phyloP scores from a whole-genome alignment of 768 basidiomycete species.

The Lactarius sp. region DNA sequence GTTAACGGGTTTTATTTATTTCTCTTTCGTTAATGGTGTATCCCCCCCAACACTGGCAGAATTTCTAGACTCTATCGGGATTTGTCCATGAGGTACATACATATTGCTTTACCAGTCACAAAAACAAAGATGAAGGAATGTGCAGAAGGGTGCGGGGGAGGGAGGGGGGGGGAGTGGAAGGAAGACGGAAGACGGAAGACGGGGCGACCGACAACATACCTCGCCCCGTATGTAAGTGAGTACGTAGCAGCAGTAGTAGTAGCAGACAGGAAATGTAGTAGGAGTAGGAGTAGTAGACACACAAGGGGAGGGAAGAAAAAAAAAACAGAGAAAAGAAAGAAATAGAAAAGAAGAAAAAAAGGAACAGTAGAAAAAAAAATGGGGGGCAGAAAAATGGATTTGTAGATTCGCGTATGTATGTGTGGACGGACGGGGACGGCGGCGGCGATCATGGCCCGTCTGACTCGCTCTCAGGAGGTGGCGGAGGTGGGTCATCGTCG shows the following conservation, averaged over 20 bases:
- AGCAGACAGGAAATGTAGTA: not conserved
- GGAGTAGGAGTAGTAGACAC: not conserved
- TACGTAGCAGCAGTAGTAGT: slow-evolving; percentile 3
- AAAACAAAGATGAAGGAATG: not conserved
- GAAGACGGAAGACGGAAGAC: too few species aligned
- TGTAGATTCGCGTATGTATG: not conserved
- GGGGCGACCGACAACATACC: not conserved
- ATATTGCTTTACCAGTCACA: slow-evolving; percentile 13
- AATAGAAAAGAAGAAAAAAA: not conserved
- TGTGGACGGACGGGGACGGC: not conserved
- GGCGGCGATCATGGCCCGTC: too few species aligned
- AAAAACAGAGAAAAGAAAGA: not conserved
- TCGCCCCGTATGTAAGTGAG: slow-evolving; percentile 1
- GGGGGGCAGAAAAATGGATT: not conserved
- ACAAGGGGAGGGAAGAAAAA: not conserved
- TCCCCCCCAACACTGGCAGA: not conserved
- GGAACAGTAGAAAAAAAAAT: not conserved
- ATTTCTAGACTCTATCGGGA: slow-evolving; percentile 9
- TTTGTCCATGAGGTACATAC: slow-evolving; percentile 20
- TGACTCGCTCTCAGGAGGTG: not conserved
- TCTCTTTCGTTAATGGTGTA: too few species aligned
- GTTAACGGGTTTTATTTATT: not conserved
- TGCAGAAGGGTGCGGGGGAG: not conserved
- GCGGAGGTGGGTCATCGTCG: not conserved
- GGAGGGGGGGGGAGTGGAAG: too few species aligned